Evolutionary conservation across 75 land plant species (phyloP).

Genomic region (Pinus albicaulis): DNA sequence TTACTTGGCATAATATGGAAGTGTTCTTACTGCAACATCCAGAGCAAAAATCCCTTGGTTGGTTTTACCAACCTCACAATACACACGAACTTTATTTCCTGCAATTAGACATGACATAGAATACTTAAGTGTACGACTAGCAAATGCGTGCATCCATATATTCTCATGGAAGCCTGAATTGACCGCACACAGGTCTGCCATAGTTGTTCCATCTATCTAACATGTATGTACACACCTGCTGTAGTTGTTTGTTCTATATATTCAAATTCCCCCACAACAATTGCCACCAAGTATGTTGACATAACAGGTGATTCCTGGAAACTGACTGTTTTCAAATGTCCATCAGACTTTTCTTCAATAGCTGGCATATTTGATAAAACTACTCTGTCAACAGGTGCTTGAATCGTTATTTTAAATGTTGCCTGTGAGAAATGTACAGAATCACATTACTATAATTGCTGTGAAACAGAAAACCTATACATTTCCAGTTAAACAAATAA

Average conservation of each 20-base stretch:
- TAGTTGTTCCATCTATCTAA: too few relatives aligned
- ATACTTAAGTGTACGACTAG: not conserved
- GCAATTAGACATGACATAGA: not conserved
- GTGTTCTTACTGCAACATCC: slow-evolving; percentile 79
- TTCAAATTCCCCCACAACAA: slow-evolving; percentile 92
- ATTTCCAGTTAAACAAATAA: not conserved
- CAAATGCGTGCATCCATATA: not conserved
- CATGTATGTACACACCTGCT: slow-evolving; percentile 50
- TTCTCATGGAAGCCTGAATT: not conserved
- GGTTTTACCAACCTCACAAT: slow-evolving; percentile 82
- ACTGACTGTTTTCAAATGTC: slow-evolving; percentile 49
- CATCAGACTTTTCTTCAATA: slow-evolving; percentile 51
- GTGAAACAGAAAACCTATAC: not conserved
- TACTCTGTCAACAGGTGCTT: slow-evolving; percentile 71
- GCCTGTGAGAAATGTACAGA: slow-evolving; percentile 48
- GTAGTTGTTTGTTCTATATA: slow-evolving; percentile 69
- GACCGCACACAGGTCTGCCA: too few relatives aligned
- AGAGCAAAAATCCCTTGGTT: slow-evolving; percentile 91
- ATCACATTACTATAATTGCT: not conserved
- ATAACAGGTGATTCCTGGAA: slow-evolving; percentile 87
- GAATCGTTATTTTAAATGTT: slow-evolving; percentile 82
- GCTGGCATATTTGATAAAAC: slow-evolving; percentile 97
- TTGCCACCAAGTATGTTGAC: slow-evolving; percentile 96
- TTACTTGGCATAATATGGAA: slow-evolving; percentile 77
- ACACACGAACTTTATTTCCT: slow-evolving; percentile 89